Base-by-base conservation (phyloP, 768 basidiomycete genomes). In the Pleurotus platypus region DNA sequence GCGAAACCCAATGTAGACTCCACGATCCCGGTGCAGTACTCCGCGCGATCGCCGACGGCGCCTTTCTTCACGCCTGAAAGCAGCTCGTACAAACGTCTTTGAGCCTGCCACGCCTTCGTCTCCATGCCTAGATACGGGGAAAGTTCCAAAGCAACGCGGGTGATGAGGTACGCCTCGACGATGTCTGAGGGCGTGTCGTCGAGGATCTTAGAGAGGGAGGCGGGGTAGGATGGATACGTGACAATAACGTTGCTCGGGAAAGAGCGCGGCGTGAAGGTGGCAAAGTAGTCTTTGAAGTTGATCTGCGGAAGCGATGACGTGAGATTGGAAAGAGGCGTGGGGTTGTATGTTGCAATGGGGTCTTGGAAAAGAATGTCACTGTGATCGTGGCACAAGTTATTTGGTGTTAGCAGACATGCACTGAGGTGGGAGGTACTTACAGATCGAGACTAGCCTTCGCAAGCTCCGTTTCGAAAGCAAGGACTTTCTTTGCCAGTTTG, bases 341-440 rank as follows among this genome's bases (percentile, higher is more conserved):
- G 94, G 67, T 98, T 98, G 71, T 99, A 98, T 0, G 92, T 90
- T 46, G 78, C 86, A 46, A 92, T 76, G 2, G 95, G 95, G 67
- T 98, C 88, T 69, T 87, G 85, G 59, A 82, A 78, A 46, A 90
- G 72, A 30, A 86, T 76, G 64, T 87, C 89, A 22, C 86, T 88
- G 60, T 12, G 56, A 18, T 0, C 24, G 1, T 26, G 30, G 30
- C 30, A 35, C 9, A 11, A 1, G 11, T 35, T 37, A 22, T 22
- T 46, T 16, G 53, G 40, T 16, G 54, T 53, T 24, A n/a, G 22
- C 22, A 46, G 46, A n/a, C 45, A 27, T 43, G 40, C 8, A 37
- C 2, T 15, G 48, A 51, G 16, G 24, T 49, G 46, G 15, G 6
- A 12, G 18, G 1, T 15, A 69, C 87, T 69, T 63, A 91, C 84